These are phyloP conservation scores for Copromyces sp. DNA, from an alignment of 495 filamentous ascomycete genomes.

Conservation along the genomic window DNA sequence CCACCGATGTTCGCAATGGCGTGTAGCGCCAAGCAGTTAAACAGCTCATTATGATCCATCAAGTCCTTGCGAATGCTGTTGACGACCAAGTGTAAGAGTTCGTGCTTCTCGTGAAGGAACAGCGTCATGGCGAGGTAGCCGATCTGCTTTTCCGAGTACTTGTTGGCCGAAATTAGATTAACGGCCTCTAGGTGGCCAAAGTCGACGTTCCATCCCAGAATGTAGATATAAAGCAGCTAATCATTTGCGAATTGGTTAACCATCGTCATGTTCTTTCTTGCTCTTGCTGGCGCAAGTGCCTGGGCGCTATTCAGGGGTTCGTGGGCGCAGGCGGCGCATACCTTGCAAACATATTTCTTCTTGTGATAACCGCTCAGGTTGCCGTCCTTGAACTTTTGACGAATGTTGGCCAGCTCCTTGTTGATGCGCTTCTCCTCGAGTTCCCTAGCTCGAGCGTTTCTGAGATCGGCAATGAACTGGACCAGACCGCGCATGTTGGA, in stretches of 20 bases:
- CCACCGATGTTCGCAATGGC: conserved; percentile 97
- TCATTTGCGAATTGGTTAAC: conserved; percentile 18
- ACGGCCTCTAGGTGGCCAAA: conserved; percentile 98
- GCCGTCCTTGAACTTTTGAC: conserved; percentile 82
- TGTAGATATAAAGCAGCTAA: conserved; percentile 94
- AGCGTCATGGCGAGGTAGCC: conserved; percentile 96
- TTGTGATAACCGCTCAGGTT: conserved; percentile 91
- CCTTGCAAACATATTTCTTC: conserved; percentile 99
- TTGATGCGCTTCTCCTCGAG: conserved; percentile 99
- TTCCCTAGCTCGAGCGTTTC: conserved; percentile 90
- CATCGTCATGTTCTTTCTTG: neutral
- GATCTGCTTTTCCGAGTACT: conserved; percentile 99
- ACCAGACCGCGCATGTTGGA: conserved; percentile 81
- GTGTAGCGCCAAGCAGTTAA: conserved; percentile 96
- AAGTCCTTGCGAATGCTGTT: conserved; percentile 98
- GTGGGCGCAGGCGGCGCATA: conserved; percentile 18
- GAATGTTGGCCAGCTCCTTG: conserved; percentile 97
- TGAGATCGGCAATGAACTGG: conserved; percentile 95
- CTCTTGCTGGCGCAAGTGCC: neutral
- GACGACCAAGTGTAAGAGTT: conserved; percentile 88
- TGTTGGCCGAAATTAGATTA: conserved; percentile 89
- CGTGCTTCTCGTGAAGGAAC: conserved; percentile 95
- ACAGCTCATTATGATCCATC: conserved; percentile 87
- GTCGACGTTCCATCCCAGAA: conserved; percentile 97
- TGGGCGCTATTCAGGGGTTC: neutral